These are phyloP conservation scores for Cyberlindnera xylosilytica DNA, from an alignment of 805 yeast species.

Conservation along the genomic window DNA sequence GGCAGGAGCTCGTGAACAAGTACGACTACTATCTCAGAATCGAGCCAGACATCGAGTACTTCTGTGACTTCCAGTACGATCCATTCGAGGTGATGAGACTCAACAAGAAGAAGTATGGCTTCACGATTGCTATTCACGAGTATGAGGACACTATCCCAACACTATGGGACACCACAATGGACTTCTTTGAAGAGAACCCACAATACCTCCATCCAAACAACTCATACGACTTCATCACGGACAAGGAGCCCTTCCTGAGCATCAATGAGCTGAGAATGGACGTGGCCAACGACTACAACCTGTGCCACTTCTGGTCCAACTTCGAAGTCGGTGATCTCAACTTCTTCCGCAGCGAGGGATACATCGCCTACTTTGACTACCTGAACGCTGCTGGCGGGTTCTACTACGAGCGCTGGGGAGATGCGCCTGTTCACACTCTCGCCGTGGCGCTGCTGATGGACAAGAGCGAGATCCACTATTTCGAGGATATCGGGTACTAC, in stretches of 20 bases:
- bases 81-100: constrained; percentile 80
- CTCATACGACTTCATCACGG: constrained; percentile 53
- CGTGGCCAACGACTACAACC: constrained; percentile 52
- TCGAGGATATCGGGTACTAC: constrained; percentile 76
- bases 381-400: constrained; percentile 72
- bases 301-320: constrained; percentile 88
- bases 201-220: constrained; percentile 63
- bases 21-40: constrained; percentile 94
- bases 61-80: constrained; percentile 85
- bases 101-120: constrained; percentile 78
- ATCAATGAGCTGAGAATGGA: constrained; percentile 32
- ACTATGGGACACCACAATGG: constrained; percentile 70
- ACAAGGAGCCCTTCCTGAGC: constrained; percentile 41
- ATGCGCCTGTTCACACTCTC: constrained; percentile 85
- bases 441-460: constrained; percentile 61
- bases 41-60: constrained; percentile 87
- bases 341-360: constrained; percentile 66
- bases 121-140: constrained; percentile 80
- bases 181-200: constrained; percentile 56
- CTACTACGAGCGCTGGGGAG: constrained; percentile 92
- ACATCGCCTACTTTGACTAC: constrained; percentile 56
- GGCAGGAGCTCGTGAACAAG: constrained; percentile 63
- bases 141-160: constrained; percentile 84
- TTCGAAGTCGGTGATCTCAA: constrained; percentile 74
- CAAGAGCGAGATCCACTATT: constrained; percentile 63